These are phyloP conservation scores for Alternaria gaisen DNA, from an alignment of 2,329 filamentous ascomycete genomes.

Conservation along the genomic window DNA sequence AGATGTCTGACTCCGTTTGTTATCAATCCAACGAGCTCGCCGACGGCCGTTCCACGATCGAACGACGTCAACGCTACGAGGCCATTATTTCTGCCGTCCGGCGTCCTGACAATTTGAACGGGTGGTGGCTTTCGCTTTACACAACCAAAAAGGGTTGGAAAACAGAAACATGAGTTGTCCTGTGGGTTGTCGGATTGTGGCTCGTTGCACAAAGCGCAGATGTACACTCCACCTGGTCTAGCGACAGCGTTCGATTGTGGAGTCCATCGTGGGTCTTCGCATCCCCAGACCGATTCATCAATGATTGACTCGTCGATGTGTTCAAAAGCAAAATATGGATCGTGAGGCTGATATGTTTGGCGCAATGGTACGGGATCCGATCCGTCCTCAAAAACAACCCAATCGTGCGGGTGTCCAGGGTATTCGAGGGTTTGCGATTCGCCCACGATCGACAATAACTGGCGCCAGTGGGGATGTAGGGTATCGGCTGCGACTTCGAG, in stretches of 20 bases:
- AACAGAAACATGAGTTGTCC: constrained; percentile 62
- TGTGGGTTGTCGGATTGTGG: constrained; percentile 61
- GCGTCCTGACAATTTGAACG: constrained; percentile 63
- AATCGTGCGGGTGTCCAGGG: constrained; percentile 61
- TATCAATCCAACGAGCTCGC: constrained; percentile 65
- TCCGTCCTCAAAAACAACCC: constrained; percentile 59
- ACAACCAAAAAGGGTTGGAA: constrained; percentile 62
- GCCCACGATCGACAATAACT: constrained; percentile 59
- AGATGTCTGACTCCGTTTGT: constrained; percentile 62
- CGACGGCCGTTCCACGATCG: constrained; percentile 62
- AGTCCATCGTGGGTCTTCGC: constrained; percentile 59
- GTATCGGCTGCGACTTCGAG: constrained; percentile 65
- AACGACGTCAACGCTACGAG: constrained; percentile 58
- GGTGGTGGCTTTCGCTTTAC: constrained; percentile 53
- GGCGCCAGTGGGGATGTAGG: constrained; percentile 62
- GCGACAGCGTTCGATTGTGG: constrained; percentile 41
- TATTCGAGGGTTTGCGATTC: constrained; percentile 54
- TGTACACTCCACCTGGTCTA: constrained; percentile 40
- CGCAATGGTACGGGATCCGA: constrained; percentile 56
- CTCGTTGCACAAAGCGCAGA: constrained; percentile 58
- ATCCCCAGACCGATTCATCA: constrained; percentile 59
- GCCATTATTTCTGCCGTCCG: constrained; percentile 65
- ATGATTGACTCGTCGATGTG: constrained; percentile 62
- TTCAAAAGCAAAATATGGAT: constrained; percentile 58
- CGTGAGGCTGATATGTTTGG: constrained; percentile 59